Percentiles rank a stretch among this genome's conserved stretches.
Conservation (phyloP, 495 filamentous ascomycete genomes). For the Penicillium robsamsonii region DNA sequence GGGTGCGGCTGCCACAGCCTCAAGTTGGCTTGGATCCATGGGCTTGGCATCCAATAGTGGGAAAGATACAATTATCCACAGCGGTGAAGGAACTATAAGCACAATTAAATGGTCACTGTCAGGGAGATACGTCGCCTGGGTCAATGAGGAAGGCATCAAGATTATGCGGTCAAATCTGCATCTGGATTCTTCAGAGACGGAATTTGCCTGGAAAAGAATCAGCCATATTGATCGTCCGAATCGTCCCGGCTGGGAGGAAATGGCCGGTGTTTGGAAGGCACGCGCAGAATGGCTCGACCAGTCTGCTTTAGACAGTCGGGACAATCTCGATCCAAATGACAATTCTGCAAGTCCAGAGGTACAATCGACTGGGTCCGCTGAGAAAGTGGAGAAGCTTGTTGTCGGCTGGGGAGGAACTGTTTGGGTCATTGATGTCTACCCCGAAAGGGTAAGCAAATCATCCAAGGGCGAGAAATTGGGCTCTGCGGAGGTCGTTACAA, state of each 20-base stretch:
- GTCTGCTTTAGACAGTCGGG: slow-evolving; percentile 61
- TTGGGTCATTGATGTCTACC: slow-evolving; percentile 90
- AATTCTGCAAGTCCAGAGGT: slow-evolving; percentile 18
- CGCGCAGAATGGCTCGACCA: slow-evolving; percentile 91
- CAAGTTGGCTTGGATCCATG: slow-evolving; percentile 88
- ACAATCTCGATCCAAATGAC: slow-evolving; percentile 50
- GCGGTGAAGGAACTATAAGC: slow-evolving; percentile 86
- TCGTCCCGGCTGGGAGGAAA: slow-evolving; percentile 81
- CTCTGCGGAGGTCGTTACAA: slow-evolving; percentile 83
- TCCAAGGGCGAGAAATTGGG: slow-evolving; percentile 70
- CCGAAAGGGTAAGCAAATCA: slow-evolving; percentile 69
- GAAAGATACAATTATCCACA: slow-evolving; percentile 85
- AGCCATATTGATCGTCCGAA: slow-evolving; percentile 85
- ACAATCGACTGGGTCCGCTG: slow-evolving; percentile 25
- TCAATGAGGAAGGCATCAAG: slow-evolving; percentile 94
- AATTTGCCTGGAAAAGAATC: slow-evolving; percentile 93
- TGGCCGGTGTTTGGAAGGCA: slow-evolving; percentile 91
- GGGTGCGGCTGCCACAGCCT: slow-evolving; percentile 73
- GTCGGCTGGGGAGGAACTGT: slow-evolving; percentile 95
- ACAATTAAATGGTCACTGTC: slow-evolving; percentile 91
- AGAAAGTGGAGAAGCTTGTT: slow-evolving; percentile 71
- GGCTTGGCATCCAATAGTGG: slow-evolving; percentile 74
- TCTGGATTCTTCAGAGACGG: slow-evolving; percentile 70
- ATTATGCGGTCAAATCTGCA: slow-evolving; percentile 91
- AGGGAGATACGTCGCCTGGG: slow-evolving; percentile 88